Base-by-base conservation (phyloP, 495 filamentous ascomycete species). In the Poronia punctata region DNA sequence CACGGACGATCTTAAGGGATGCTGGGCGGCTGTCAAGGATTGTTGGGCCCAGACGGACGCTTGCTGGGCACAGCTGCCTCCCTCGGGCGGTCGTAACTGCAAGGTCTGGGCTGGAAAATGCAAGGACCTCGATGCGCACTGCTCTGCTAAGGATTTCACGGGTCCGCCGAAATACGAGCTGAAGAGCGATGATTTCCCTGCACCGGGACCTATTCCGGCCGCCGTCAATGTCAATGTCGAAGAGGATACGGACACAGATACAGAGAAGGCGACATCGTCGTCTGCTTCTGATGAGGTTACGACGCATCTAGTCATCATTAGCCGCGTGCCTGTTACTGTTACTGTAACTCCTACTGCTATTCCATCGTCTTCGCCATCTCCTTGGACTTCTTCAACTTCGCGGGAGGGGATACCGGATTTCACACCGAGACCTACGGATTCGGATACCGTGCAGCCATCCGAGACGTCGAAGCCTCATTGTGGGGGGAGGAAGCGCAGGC, bases 61-160 rank as follows among this genome's bases (percentile, higher is more conserved):
- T 8, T 83, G 79, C 60, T 80, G 66, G 46, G 49, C 56, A 15
- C 53, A 54, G 5, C 62, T 70, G 0, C 64, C 61, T 1, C 62
- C 68, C 7, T 76, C 73, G 0, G 78, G 77, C 17, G 50, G 60
- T 21, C 48, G 50, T 4, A 60, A 63, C 34, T 83, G 79, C 51
- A 45, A 65, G 10, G 59, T 66, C 23, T 82, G 70, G 70, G 64
- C 71, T 25, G 38, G 44, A 1, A 74, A 72, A 43, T 82, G 78
- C 54, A 55, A 58, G 7, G 57, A 33, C 7, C 57, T 78, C 33
- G 50, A 67, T 14, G 46, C 65, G 3, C 49, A 54, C 15, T 77
- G 74, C 56, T 58, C 46, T 9, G 47, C 53, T 7, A 53, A 54
- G 6, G 55, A 67, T 23, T 72, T 56, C 43, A 59, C 54, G 21